These are phyloP conservation scores for Fraxinus velutina DNA, from an alignment of 305 asterid genomes.

Conservation along the genomic window DNA sequence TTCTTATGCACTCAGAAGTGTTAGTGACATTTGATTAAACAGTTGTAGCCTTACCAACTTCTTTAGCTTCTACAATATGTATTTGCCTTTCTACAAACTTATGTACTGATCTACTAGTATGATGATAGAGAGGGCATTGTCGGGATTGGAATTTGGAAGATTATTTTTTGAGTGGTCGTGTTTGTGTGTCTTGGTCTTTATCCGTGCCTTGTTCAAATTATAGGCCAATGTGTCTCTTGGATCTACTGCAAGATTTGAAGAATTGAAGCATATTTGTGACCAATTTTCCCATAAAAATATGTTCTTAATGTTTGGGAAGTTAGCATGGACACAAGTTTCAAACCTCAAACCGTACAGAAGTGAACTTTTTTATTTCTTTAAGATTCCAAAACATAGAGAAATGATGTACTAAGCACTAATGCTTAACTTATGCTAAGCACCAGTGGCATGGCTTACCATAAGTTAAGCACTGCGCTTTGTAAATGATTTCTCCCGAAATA, in stretches of 20 bases:
- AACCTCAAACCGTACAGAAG: neutral
- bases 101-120: neutral
- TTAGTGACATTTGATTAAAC: constrained; percentile 2
- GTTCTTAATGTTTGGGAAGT: neutral
- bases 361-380: neutral
- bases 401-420: neutral
- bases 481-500: neutral
- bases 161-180: neutral
- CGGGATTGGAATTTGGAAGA: neutral
- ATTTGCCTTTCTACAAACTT: constrained; percentile 11
- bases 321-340: neutral
- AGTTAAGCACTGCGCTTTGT: neutral
- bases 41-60: constrained; percentile 1
- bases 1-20: constrained; percentile 15
- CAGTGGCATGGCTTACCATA: neutral
- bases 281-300: neutral
- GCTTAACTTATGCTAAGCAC: neutral
- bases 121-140: neutral
- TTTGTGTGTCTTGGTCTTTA: neutral
- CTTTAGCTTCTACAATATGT: constrained; percentile 10
- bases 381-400: neutral
- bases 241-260: neutral
- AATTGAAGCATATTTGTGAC: neutral
- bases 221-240: neutral
- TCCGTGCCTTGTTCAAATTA: constrained; percentile 10